phyloP scores from a whole-genome alignment of 2,329 filamentous ascomycete species.

The Ceratocystiopsis brevicomis region DNA sequence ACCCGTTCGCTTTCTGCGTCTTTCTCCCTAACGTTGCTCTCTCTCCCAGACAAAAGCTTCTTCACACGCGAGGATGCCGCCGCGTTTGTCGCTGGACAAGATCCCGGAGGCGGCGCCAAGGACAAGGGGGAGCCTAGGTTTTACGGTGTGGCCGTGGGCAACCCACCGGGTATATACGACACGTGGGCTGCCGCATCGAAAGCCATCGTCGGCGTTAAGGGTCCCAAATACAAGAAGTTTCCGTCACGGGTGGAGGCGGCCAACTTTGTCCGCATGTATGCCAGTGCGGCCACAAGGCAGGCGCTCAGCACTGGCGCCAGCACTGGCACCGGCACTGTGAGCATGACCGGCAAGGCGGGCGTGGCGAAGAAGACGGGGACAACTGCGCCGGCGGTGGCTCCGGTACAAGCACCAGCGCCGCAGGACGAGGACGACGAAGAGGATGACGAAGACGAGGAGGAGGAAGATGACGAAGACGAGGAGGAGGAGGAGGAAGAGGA shows the following conservation, averaged over 20 bases:
- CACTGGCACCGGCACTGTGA: slow-evolving; percentile 10
- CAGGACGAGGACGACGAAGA: slow-evolving; percentile 11
- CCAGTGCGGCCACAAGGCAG: slow-evolving; percentile 24
- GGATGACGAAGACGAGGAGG: slow-evolving; percentile 11
- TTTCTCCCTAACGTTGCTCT: neutral
- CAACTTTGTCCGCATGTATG: slow-evolving; percentile 44
- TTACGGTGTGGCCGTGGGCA: slow-evolving; percentile 44
- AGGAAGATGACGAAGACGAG: slow-evolving; percentile 11
- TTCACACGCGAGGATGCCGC: slow-evolving; percentile 54
- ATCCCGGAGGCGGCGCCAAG: slow-evolving; percentile 20
- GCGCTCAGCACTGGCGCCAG: slow-evolving; percentile 19
- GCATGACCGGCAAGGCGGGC: neutral
- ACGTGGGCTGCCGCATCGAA: slow-evolving; percentile 51
- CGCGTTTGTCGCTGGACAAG: slow-evolving; percentile 50
- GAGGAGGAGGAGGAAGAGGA: slow-evolving; percentile 14
- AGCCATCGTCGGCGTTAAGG: slow-evolving; percentile 56
- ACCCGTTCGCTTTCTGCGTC: neutral
- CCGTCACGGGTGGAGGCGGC: slow-evolving; percentile 52
- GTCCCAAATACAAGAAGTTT: slow-evolving; percentile 53
- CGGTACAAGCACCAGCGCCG: slow-evolving; percentile 4
- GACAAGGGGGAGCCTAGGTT: slow-evolving; percentile 25
- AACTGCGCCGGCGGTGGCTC: too few species aligned
- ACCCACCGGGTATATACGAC: slow-evolving; percentile 37
- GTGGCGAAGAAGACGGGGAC: too few species aligned
- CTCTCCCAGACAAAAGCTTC: slow-evolving; percentile 57